phyloP scores from a whole-genome alignment of 208 protist species.

The Leishmania tropica region DNA sequence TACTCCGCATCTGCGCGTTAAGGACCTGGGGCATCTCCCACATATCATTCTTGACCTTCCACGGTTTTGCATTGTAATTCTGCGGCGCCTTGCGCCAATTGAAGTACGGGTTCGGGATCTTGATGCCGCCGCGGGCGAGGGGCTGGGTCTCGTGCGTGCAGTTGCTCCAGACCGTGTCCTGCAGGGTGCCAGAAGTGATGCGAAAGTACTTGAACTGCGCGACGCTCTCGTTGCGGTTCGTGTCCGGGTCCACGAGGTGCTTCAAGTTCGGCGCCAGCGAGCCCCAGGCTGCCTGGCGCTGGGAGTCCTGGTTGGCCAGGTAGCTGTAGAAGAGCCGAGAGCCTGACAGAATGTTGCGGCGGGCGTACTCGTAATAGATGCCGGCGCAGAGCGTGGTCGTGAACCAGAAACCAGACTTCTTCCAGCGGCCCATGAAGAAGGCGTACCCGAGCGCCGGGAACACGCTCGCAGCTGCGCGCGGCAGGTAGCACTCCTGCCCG shows the following conservation, averaged over 20 bases:
- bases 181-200: constrained; percentile 62
- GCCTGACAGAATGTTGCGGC: constrained; percentile 60
- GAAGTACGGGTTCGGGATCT: constrained; percentile 84
- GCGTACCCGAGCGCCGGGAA: constrained; percentile 81
- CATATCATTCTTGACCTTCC: constrained; percentile 80
- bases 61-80: constrained; percentile 69
- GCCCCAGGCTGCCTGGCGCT: constrained; percentile 74
- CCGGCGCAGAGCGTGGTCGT: constrained; percentile 34
- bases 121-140: constrained; percentile 41
- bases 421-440: constrained; percentile 79
- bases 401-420: constrained; percentile 75
- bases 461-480: constrained; percentile 63
- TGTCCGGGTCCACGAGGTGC: constrained; percentile 82
- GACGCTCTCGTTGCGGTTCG: constrained; percentile 73
- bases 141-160: constrained; percentile 74
- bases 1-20: constrained; percentile 57
- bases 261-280: constrained; percentile 60
- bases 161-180: constrained; percentile 84
- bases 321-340: constrained; percentile 81
- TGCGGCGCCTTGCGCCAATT: constrained; percentile 86
- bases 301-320: constrained; percentile 60
- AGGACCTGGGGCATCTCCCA: constrained; percentile 84
- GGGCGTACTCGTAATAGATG: constrained; percentile 83
- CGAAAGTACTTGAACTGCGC: constrained; percentile 81
- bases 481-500: constrained; percentile 62